Percentiles rank a stretch among this genome's conserved stretches.
phyloP scores from a whole-genome alignment of 75 land plant genomes.

The Isoetes taiwanensis region DNA sequence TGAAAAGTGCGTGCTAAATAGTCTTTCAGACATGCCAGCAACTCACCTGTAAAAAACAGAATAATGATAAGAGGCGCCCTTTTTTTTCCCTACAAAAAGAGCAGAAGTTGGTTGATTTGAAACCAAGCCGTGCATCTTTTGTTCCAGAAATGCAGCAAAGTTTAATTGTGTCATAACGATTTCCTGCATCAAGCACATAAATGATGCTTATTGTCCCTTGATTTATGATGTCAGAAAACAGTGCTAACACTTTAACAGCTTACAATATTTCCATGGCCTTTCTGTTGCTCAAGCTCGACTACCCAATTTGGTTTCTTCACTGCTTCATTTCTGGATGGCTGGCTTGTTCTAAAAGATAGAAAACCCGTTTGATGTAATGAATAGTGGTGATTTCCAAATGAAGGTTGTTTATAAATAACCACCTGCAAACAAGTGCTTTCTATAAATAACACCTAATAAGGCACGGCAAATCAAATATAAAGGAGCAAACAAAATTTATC shows the following conservation, averaged over 20 bases:
- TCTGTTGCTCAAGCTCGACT: conserved; percentile 38
- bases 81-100: conserved; percentile 9
- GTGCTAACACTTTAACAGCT: conserved; percentile 7
- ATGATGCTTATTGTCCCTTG: not conserved
- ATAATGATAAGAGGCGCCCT: not conserved
- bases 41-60: not conserved
- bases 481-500: not conserved
- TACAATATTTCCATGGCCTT: conserved; percentile 48
- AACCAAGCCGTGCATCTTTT: conserved; percentile 10
- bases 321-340: not conserved
- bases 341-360: conserved; percentile 8
- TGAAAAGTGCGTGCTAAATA: not conserved
- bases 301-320: conserved; percentile 56
- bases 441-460: not conserved
- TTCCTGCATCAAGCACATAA: conserved; percentile 30
- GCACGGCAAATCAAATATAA: not conserved
- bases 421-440: conserved; percentile 38
- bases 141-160: conserved; percentile 38
- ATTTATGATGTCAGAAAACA: not conserved
- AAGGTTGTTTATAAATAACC: conserved; percentile 61
- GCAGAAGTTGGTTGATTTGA: conserved; percentile 24
- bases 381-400: conserved; percentile 55
- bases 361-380: conserved; percentile 32
- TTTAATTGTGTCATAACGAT: conserved; percentile 51
- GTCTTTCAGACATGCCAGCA: not conserved